These are phyloP conservation scores for Trifolium dubium DNA, from an alignment of 306 rosid species.

Conservation along the genomic window DNA sequence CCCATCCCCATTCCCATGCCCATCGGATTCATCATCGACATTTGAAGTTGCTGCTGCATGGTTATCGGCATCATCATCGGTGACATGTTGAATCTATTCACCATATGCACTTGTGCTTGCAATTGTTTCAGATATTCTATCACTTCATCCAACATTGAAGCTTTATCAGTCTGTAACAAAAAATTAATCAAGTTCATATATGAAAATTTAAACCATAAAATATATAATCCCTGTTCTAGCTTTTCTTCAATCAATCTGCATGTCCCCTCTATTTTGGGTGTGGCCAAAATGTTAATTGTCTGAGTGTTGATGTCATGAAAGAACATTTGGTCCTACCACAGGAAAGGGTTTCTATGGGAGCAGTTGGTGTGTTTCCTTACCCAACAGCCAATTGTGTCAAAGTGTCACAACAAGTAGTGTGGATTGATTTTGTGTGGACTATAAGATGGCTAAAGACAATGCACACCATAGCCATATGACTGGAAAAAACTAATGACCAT, in stretches of 20 bases:
- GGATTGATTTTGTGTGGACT: conserved; percentile 52
- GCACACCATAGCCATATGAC: conserved; percentile 42
- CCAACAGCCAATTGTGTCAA: conserved; percentile 49
- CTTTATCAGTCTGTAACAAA: conserved; percentile 75
- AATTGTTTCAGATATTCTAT: conserved; percentile 84
- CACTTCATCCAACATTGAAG: conserved; percentile 97
- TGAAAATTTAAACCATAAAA: conserved; percentile 4
- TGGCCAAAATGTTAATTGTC: conserved; percentile 28
- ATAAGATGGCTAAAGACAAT: conserved; percentile 17
- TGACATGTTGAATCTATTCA: conserved; percentile 74
- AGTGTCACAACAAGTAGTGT: conserved; percentile 33
- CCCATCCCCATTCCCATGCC: conserved; percentile 78
- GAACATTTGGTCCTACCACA: conserved; percentile 38
- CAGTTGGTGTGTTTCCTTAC: conserved; percentile 57
- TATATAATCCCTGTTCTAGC: too few species aligned
- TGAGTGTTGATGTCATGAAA: conserved; percentile 22
- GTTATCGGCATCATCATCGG: conserved; percentile 76
- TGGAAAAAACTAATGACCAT: conserved; percentile 44
- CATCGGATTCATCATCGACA: conserved; percentile 81
- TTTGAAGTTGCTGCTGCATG: conserved; percentile 83
- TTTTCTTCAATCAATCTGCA: not conserved
- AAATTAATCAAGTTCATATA: not conserved
- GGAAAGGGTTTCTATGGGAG: conserved; percentile 38
- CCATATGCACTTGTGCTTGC: conserved; percentile 89
- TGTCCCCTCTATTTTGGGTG: not conserved